Conservation (phyloP, 768 basidiomycete species). For the Rhizopogon roseolus region DNA sequence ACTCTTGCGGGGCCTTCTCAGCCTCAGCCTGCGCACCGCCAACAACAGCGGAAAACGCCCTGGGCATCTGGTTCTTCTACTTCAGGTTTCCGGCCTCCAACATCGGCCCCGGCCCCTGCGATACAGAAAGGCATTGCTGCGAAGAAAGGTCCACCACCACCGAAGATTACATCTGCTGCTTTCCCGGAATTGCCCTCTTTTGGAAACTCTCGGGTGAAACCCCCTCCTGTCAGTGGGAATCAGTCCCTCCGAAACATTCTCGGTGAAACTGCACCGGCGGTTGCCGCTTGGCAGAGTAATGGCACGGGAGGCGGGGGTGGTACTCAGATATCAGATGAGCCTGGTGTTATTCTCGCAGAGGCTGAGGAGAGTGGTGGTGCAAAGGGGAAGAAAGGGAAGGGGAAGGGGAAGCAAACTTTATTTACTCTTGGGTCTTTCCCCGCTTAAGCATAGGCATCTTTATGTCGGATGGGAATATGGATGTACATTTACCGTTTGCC, state of each 20-base stretch:
- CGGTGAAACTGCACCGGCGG: slow-evolving; percentile 36
- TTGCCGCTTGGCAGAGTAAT: slow-evolving; percentile 22
- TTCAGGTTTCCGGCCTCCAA: slow-evolving; percentile 15
- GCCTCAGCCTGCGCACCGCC: slow-evolving; percentile 27
- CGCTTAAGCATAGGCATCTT: slow-evolving; percentile 10
- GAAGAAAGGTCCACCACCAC: slow-evolving; percentile 15
- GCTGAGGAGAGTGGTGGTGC: slow-evolving; percentile 12
- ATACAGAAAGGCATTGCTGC: not conserved
- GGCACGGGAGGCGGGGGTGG: slow-evolving; percentile 24
- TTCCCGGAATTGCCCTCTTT: slow-evolving; percentile 70
- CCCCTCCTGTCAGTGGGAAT: slow-evolving; percentile 52
- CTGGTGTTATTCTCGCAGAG: slow-evolving; percentile 1
- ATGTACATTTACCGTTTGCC: not conserved
- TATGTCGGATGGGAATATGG: no score
- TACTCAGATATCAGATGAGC: slow-evolving; percentile 7
- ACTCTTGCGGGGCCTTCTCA: slow-evolving; percentile 14
- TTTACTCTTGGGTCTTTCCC: slow-evolving; percentile 61
- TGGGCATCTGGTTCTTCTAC: slow-evolving; percentile 43
- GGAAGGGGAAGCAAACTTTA: slow-evolving; percentile 80
- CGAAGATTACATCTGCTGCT: slow-evolving; percentile 46
- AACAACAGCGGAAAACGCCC: slow-evolving; percentile 51
- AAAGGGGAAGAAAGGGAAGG: slow-evolving; percentile 74
- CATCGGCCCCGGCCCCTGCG: slow-evolving; percentile 13
- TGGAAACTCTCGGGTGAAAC: slow-evolving; percentile 33
- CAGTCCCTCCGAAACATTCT: slow-evolving; percentile 64